Evolutionary conservation across 2,329 filamentous ascomycete species (phyloP).

Genomic region (Paracoccidioides brasiliensis): DNA sequence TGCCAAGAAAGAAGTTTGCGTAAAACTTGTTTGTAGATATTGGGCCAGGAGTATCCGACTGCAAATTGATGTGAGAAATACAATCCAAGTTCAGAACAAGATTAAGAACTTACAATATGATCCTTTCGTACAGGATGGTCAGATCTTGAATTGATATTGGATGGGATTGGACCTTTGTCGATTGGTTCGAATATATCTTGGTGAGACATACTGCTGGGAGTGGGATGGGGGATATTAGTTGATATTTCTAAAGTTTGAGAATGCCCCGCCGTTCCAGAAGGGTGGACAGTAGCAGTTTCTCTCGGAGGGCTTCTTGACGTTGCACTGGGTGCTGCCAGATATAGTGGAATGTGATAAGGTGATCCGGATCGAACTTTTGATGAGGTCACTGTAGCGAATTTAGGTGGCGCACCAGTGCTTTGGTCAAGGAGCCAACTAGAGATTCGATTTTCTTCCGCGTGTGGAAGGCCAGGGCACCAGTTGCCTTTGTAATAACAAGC

Average conservation of each 20-base stretch:
- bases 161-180: slow-evolving; percentile 25
- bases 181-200: slow-evolving; percentile 34
- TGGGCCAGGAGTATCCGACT: slow-evolving; percentile 23
- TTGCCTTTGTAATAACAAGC: slow-evolving; percentile 1
- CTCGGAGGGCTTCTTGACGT: neutral
- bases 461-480: slow-evolving; percentile 3
- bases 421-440: neutral
- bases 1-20: slow-evolving; percentile 64
- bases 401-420: neutral
- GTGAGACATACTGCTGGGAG: slow-evolving; percentile 16
- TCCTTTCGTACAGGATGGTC: slow-evolving; percentile 32
- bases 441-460: neutral
- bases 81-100: neutral
- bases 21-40: slow-evolving; percentile 49
- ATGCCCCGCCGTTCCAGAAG: neutral
- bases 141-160: slow-evolving; percentile 24
- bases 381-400: neutral
- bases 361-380: neutral
- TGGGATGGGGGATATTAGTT: neutral
- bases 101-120: slow-evolving; percentile 24
- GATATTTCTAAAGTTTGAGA: neutral
- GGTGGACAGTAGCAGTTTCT: neutral
- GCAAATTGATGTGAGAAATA: neutral
- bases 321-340: neutral
- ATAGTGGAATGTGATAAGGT: neutral